Conservation (phyloP, 257 asterid genomes). For the Salvia hispanica region DNA sequence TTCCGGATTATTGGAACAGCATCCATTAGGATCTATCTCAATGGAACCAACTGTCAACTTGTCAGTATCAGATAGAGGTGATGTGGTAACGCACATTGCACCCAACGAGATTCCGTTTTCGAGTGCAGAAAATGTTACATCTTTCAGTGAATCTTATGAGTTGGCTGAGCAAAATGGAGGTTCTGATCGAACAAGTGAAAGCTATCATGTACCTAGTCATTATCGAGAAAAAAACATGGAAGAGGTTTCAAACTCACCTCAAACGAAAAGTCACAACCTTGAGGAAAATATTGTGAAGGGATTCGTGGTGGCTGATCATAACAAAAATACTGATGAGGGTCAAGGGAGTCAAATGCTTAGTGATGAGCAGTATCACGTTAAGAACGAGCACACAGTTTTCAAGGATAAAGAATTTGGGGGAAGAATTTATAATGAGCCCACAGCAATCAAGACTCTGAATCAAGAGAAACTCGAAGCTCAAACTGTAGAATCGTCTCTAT, state of each 20-base stretch:
- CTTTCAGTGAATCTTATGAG: constrained; percentile 21
- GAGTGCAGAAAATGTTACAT: constrained; percentile 27
- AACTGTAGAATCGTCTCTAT: constrained; percentile 34
- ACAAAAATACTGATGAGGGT: constrained; percentile 30
- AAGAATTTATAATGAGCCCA: constrained; percentile 22
- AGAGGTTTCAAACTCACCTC: constrained; percentile 28
- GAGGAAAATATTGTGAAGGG: constrained; percentile 37
- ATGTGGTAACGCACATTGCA: constrained; percentile 10
- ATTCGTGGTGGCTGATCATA: constrained; percentile 30
- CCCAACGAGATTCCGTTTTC: no score
- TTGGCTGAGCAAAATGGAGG: constrained; percentile 30
- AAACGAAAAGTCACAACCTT: constrained; percentile 12
- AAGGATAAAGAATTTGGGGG: constrained; percentile 31
- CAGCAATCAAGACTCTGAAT: constrained; percentile 30
- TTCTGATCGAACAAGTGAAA: constrained; percentile 28
- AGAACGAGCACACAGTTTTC: constrained; percentile 25
- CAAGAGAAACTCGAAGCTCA: constrained; percentile 28
- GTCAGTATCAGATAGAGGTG: constrained; percentile 20
- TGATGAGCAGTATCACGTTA: constrained; percentile 27
- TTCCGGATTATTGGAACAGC: constrained; percentile 48
- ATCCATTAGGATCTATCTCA: constrained; percentile 64
- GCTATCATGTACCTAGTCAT: constrained; percentile 30
- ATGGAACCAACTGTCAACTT: constrained; percentile 47
- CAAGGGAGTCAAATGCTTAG: constrained; percentile 23
- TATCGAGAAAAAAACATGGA: constrained; percentile 29